A percentile compares a stretch with the other conserved stretches of the same genome.
Evolutionary conservation across 2,329 filamentous ascomycete genomes (phyloP).

Genomic region (Byssochlamys sp.): DNA sequence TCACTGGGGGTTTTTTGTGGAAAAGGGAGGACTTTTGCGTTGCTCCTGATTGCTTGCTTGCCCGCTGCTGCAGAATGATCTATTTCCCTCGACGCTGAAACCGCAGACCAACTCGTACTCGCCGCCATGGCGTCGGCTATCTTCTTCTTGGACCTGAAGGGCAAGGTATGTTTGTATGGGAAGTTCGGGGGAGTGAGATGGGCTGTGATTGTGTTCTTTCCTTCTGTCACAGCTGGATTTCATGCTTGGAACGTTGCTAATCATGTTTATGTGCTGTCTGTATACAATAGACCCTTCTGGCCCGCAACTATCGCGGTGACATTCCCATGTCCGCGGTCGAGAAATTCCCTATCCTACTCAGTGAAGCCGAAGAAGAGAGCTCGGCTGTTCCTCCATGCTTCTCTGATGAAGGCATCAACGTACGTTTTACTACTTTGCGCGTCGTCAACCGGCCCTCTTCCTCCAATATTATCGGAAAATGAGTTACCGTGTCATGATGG

Average conservation of each 20-base stretch:
- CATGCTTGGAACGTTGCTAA: slow-evolving; percentile 5
- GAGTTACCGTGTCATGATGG: background rate
- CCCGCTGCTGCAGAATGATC: slow-evolving; percentile 1
- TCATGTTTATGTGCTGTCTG: slow-evolving; percentile 10
- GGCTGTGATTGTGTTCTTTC: background rate
- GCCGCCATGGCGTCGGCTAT: slow-evolving; percentile 82
- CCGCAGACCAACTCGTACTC: slow-evolving; percentile 1
- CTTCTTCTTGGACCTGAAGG: slow-evolving; percentile 98
- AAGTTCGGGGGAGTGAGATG: too few species aligned
- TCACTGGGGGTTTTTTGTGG: too few species aligned
- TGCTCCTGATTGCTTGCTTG: background rate
- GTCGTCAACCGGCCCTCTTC: slow-evolving; percentile 2
- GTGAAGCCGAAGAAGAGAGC: slow-evolving; percentile 97
- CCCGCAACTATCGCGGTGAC: slow-evolving; percentile 95
- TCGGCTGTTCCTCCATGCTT: slow-evolving; percentile 96
- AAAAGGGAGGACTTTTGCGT: background rate
- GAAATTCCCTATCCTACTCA: slow-evolving; percentile 90
- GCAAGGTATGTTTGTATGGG: slow-evolving; percentile 62
- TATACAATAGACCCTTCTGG: slow-evolving; percentile 70
- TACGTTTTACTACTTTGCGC: slow-evolving; percentile 38
- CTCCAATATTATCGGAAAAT: background rate
- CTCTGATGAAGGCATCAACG: slow-evolving; percentile 96
- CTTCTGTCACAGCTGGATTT: background rate
- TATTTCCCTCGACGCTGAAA: slow-evolving; percentile 2
- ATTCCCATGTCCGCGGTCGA: slow-evolving; percentile 99